phyloP scores from a whole-genome alignment of 2,329 filamentous ascomycete genomes.

The Calycina herbarum region DNA sequence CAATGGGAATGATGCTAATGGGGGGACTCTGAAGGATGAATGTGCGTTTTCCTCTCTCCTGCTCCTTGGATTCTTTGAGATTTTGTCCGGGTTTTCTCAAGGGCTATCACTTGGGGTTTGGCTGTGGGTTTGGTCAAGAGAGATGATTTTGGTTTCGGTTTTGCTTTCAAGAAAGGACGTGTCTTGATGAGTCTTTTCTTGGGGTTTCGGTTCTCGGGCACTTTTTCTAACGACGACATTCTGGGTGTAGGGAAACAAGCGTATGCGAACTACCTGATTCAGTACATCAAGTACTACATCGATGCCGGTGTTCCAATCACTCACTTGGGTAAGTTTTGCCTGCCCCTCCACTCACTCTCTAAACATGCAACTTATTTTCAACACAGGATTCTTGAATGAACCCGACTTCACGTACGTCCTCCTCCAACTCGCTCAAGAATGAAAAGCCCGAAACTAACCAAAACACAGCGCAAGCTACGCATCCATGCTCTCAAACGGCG shows the following conservation, averaged over 20 bases:
- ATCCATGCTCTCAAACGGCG: conserved; percentile 47
- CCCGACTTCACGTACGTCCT: conserved; percentile 40
- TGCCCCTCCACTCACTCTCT: not conserved
- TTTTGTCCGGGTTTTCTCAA: too few relatives aligned
- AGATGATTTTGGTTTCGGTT: not conserved
- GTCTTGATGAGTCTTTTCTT: too few relatives aligned
- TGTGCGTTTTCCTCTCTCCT: conserved; percentile 24
- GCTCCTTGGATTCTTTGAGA: not conserved
- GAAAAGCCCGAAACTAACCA: not conserved
- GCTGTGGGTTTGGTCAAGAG: too few relatives aligned
- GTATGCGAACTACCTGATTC: conserved; percentile 49
- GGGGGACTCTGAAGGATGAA: conserved; percentile 41
- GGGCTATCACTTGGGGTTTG: too few relatives aligned
- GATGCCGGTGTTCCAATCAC: conserved; percentile 42
- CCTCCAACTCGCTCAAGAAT: not conserved
- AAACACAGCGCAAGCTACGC: conserved; percentile 40
- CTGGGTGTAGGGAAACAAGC: conserved; percentile 42
- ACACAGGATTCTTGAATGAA: conserved; percentile 46
- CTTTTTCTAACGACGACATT: not conserved
- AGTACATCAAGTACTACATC: conserved; percentile 47
- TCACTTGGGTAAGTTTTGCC: conserved; percentile 32
- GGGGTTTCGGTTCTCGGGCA: not conserved
- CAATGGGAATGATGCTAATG: conserved; percentile 45
- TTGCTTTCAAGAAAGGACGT: not conserved
- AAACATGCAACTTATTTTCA: not conserved